Evolutionary conservation across 2,329 filamentous ascomycete species (phyloP), one percentile per base, ranked within the genome.

Genomic region (Sporothrix phasma): DNA sequence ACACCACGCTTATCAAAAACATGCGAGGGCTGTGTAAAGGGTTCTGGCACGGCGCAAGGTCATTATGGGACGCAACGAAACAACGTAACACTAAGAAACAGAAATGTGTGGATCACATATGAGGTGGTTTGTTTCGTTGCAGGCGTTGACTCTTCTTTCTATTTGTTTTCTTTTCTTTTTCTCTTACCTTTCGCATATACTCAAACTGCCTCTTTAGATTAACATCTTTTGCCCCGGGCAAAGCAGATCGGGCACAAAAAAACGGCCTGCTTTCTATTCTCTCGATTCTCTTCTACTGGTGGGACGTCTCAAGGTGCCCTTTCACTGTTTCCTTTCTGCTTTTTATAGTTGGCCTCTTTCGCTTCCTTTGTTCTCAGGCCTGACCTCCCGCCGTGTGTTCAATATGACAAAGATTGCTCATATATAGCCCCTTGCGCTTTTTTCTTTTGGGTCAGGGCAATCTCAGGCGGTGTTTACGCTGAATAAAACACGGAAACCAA

Each of bases 71-170:
- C 31, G 51, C 51, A 56, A 39, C 51, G 51, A 37, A 39, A 37
- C 8, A 37, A 37, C 31, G 51, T 22, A 54, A 56, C 51, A 37
- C 37, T 37, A 19, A 43, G 29, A 51, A 37, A 47, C 45, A 43
- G 29, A 51, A 37, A 47, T 59, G 37, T 59, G 43, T 61, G 58
- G 58, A 61, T 2, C 58, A 61, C 58, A 61, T 37, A 47, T n/a
- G n/a, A 45, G 22, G 58, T 17, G 31, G 37, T 61, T 15, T 29
- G 4, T 46, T 22, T 37, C 51, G 51, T 56, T 56, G 51, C 51
- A 13, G 58, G 58, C 41, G 58, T 61, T 54, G 24, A 34, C 13
- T 37, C 31, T 4, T 49, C 17, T 4, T 24, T 24, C 37, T 11
- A n/a, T 22, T 37, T 19, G n/a, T 26, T 39, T 29, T 17, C n/a